Evolutionary conservation across 306 rosid genomes (phyloP), one percentile per base, ranked within the genome.

Genomic region (Corylus heterophylla): DNA sequence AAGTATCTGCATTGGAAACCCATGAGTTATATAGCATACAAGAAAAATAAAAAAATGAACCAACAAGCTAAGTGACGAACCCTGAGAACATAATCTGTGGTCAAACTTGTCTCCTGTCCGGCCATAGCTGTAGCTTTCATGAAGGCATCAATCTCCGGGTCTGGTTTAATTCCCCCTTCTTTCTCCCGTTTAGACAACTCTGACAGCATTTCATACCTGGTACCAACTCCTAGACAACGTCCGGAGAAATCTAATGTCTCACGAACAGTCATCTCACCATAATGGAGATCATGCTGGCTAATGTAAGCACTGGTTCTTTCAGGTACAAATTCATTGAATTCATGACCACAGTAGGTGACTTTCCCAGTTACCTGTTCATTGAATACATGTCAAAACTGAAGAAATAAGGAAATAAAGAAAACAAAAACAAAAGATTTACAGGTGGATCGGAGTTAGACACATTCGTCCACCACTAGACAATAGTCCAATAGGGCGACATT

Each of bases 281-380:
- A 71, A 71, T 88, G 97, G 75, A 81, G 64, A 76, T 87, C 90
- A 56, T 87, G 85, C 42, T 84, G 88, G 69, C 90, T 56, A 22
- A 87, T 84, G 63, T 84, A 87, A 1, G 90, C 84, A 79, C 82
- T 76, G 8, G 90, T 87, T 76, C 68, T 87, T 25, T 37, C 47
- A 47, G 88, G 89, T 54, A 92, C 87, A 73, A 92, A 90, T 78
- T 92, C 97, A 58, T 79, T 54, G 25, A 92, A 51, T 78, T 89
- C 93, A 83, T 94, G 91, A 2, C 97, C 98, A 71, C 98, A 94
- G 54, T 94, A 94, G 16, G 87, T 89, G 74, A 94, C 83, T 75
- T 77, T 88, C 76, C 98, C 98, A 20, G 89, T 82, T 17, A 75
- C 81, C 98, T 93, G 80, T 12, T 76, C 2, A 31, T 31, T 31